phyloP scores from a whole-genome alignment of 169 alveolate species.

The Plasmodium gonderi region DNA sequence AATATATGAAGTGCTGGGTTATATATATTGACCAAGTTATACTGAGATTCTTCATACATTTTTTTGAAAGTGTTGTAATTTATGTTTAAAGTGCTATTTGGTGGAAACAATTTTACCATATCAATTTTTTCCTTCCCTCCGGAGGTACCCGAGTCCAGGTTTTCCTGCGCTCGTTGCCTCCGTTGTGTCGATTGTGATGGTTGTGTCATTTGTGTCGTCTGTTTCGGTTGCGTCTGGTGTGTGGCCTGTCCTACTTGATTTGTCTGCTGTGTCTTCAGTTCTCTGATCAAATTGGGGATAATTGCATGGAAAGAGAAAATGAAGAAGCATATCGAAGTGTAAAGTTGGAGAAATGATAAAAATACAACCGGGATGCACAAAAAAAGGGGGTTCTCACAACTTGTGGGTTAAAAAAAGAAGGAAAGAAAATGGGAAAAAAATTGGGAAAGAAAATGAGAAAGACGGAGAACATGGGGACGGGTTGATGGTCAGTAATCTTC shows the following conservation, averaged over 20 bases:
- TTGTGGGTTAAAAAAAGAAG: too few relatives aligned
- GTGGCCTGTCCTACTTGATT: background rate
- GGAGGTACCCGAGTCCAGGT: background rate
- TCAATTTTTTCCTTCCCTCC: constrained; percentile 14
- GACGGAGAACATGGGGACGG: too few relatives aligned
- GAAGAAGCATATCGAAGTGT: background rate
- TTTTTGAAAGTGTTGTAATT: constrained; percentile 40
- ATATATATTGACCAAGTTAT: constrained; percentile 76
- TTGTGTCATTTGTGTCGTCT: background rate
- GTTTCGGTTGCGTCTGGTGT: background rate
- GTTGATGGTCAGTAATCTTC: too few relatives aligned
- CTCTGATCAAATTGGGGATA: background rate
- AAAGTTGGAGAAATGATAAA: too few relatives aligned
- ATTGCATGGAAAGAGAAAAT: background rate
- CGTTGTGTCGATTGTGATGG: background rate
- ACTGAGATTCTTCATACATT: constrained; percentile 51
- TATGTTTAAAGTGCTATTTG: constrained; percentile 15
- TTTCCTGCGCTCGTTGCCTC: background rate
- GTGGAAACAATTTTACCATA: constrained; percentile 20
- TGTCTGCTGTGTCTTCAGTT: background rate
- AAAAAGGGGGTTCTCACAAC: too few relatives aligned
- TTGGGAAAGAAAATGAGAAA: too few relatives aligned
- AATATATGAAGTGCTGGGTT: constrained; percentile 83
- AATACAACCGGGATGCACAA: too few relatives aligned
- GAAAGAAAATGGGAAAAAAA: too few relatives aligned